A percentile compares a stretch with the other conserved stretches of the same genome.
These are phyloP conservation scores for Pyrenopolyporus hunteri DNA, from an alignment of 495 filamentous ascomycete species.

Conservation along the genomic window DNA sequence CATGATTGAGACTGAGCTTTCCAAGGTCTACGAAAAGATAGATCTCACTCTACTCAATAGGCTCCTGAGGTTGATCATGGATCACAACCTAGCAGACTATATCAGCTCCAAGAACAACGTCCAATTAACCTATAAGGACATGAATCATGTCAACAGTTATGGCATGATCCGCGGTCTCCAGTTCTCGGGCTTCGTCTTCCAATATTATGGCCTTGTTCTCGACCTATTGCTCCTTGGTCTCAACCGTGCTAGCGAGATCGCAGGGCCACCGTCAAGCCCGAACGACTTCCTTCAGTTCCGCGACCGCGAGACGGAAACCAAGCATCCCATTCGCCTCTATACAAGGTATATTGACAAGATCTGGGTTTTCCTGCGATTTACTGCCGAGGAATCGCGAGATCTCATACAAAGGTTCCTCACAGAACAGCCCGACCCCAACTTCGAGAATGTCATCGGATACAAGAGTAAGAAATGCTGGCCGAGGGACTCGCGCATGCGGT, in stretches of 20 bases:
- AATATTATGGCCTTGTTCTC: constrained; percentile 96
- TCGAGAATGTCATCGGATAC: constrained; percentile 99
- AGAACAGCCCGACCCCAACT: constrained; percentile 98
- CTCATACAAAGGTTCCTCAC: constrained; percentile 98
- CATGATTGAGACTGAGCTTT: constrained; percentile 97
- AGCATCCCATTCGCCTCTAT: constrained; percentile 94
- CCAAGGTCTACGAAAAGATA: constrained; percentile 99
- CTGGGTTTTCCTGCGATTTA: constrained; percentile 96
- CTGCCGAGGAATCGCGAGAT: constrained; percentile 91
- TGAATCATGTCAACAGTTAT: constrained; percentile 99
- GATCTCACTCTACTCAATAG: constrained; percentile 96
- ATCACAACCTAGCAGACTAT: constrained; percentile 98
- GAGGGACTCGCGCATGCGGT: constrained; percentile 92
- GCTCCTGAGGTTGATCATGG: constrained; percentile 94
- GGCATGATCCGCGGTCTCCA: constrained; percentile 97
- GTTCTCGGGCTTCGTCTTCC: constrained; percentile 98
- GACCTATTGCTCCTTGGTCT: constrained; percentile 92
- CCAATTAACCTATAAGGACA: constrained; percentile 98
- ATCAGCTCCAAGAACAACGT: constrained; percentile 99
- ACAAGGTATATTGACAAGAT: constrained; percentile 98
- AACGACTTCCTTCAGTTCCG: constrained; percentile 99
- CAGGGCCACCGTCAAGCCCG: constrained; percentile 91
- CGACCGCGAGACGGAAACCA: constrained; percentile 86
- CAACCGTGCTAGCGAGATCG: constrained; percentile 95
- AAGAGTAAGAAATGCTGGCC: constrained; percentile 99